These are phyloP conservation scores for Rhododendron ovatum DNA, from an alignment of 148 eudicot genomes.

Conservation along the genomic window DNA sequence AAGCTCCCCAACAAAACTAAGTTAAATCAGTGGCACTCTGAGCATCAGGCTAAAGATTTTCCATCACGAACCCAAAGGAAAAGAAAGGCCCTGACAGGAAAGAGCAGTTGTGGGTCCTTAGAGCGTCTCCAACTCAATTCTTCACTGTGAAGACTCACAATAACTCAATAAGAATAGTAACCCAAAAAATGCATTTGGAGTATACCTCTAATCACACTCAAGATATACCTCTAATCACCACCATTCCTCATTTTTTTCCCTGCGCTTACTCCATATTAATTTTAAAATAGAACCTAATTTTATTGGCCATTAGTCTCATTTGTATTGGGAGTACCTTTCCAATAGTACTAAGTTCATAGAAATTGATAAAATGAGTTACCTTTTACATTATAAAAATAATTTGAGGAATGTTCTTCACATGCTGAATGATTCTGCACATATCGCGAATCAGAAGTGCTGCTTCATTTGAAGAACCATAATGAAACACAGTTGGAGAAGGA, in stretches of 20 bases:
- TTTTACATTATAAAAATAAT: neutral
- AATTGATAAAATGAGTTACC: neutral
- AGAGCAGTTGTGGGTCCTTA: neutral
- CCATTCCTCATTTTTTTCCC: neutral
- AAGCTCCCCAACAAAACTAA: neutral
- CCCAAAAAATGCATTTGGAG: neutral
- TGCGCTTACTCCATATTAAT: neutral
- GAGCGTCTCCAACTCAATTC: neutral
- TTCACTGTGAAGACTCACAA: neutral
- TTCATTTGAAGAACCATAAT: neutral
- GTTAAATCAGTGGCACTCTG: neutral
- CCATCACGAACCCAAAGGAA: neutral
- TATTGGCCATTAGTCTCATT: neutral
- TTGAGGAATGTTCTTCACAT: neutral
- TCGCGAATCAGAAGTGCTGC: neutral
- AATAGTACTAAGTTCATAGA: neutral
- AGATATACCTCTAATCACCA: neutral
- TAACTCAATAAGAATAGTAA: neutral
- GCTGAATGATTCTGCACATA: neutral
- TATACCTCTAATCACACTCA: neutral
- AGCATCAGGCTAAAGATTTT: neutral
- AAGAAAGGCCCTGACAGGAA: neutral
- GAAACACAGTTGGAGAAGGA: neutral
- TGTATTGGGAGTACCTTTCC: neutral
- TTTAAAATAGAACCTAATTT: neutral